Conservation (phyloP, 176 grass and related monocot species). For the Ampelocalamus luodianensis region DNA sequence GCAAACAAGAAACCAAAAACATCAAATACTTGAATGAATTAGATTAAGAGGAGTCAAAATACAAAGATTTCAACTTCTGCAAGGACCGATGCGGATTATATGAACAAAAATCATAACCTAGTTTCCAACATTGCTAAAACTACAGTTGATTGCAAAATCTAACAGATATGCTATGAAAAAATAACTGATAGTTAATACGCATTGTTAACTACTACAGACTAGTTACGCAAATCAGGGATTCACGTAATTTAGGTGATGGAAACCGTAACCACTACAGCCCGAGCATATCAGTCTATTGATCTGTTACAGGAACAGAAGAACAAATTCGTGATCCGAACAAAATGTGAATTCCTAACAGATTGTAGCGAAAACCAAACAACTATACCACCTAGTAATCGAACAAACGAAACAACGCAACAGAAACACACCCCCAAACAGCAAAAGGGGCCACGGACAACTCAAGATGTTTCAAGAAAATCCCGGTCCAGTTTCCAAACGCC, state of each 20-base stretch:
- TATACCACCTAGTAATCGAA: background rate
- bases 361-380: background rate
- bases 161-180: background rate
- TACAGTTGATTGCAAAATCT: conserved; percentile 1
- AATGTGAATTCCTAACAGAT: background rate
- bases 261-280: background rate
- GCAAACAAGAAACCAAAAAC: background rate
- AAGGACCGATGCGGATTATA: background rate
- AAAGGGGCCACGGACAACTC: background rate
- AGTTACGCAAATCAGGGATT: background rate
- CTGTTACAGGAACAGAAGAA: conserved; percentile 5
- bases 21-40: background rate
- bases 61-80: background rate
- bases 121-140: conserved; percentile 7
- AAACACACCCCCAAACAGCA: background rate
- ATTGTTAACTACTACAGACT: background rate
- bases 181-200: background rate
- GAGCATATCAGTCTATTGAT: background rate
- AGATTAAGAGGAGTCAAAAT: background rate
- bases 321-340: background rate
- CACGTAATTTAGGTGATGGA: background rate
- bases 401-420: background rate
- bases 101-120: background rate
- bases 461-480: background rate
- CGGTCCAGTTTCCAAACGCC: background rate